These are phyloP conservation scores for Wallacemonas rigidus DNA, from an alignment of 208 protist genomes.

Conservation along the genomic window DNA sequence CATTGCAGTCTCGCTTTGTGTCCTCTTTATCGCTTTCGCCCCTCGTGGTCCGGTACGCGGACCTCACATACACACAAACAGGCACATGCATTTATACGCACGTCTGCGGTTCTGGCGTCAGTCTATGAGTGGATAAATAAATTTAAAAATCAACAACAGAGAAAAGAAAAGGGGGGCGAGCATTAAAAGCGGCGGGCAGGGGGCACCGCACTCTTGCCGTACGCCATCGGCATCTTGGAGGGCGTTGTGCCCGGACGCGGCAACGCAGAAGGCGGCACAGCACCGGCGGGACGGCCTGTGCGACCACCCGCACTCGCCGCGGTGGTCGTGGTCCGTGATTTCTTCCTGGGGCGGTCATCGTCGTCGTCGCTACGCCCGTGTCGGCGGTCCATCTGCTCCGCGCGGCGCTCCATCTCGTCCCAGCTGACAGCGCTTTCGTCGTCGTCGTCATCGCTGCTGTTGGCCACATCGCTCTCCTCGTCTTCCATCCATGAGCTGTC, in stretches of 20 bases:
- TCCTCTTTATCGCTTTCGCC: too few species aligned
- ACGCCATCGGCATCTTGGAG: conserved; percentile 34
- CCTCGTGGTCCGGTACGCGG: too few species aligned
- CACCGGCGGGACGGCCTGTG: neutral
- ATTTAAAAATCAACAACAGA: conserved; percentile 17
- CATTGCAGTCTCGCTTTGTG: too few species aligned
- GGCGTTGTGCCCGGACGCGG: conserved; percentile 16
- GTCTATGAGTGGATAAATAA: conserved; percentile 3
- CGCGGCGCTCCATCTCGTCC: conserved; percentile 85
- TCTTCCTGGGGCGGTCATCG: conserved; percentile 36
- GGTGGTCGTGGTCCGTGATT: conserved; percentile 15
- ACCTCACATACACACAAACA: too few species aligned
- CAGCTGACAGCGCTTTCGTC: conserved; percentile 70
- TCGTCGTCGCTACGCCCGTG: conserved; percentile 63
- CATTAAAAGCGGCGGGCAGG: conserved; percentile 67
- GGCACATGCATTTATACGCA: too few species aligned
- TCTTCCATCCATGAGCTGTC: conserved; percentile 80
- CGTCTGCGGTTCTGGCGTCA: neutral
- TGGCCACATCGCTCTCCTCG: conserved; percentile 63
- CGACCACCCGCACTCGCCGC: neutral
- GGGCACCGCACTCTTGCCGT: conserved; percentile 34
- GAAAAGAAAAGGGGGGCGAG: conserved; percentile 1
- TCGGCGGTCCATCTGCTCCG: conserved; percentile 74
- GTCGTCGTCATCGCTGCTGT: conserved; percentile 47
- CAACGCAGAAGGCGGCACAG: conserved; percentile 7